Evolutionary conservation across 208 protist genomes (phyloP).

Genomic region (Porcisia deanei): DNA sequence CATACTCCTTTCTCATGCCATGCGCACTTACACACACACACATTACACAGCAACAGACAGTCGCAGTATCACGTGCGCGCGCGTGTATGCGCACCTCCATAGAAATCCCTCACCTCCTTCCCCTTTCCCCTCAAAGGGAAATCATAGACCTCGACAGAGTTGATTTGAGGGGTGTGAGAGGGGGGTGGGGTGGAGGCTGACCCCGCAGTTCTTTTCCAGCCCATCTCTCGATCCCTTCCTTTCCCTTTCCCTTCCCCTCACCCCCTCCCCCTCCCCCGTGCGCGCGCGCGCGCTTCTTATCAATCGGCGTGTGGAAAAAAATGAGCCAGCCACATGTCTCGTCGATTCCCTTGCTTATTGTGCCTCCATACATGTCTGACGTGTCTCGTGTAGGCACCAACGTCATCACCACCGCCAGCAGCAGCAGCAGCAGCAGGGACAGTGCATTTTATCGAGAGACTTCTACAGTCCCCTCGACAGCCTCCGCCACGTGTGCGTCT

Average conservation of each 20-base stretch:
- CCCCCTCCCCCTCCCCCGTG: neutral
- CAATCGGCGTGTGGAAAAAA: neutral
- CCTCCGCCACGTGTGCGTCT: neutral
- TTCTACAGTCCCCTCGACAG: neutral
- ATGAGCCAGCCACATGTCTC: neutral
- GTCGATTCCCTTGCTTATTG: neutral
- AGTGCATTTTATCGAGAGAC: neutral
- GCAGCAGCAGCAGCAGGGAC: neutral
- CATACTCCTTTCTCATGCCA: too few species aligned
- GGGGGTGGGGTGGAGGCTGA: neutral
- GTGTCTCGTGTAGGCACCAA: neutral
- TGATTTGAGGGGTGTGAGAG: neutral
- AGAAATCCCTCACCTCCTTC: neutral
- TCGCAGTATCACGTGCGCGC: constrained; percentile 1
- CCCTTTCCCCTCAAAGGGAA: neutral
- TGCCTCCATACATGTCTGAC: neutral
- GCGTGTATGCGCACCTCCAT: neutral
- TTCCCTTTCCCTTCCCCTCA: neutral
- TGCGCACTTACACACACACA: too few species aligned
- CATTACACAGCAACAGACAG: too few species aligned
- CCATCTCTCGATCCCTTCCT: neutral
- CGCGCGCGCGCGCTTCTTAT: neutral
- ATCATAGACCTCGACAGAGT: neutral
- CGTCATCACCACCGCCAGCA: too few species aligned
- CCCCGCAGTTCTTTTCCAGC: too few species aligned